Conservation (phyloP, 176 grass and related monocot species). For the Oryza longistaminata region DNA sequence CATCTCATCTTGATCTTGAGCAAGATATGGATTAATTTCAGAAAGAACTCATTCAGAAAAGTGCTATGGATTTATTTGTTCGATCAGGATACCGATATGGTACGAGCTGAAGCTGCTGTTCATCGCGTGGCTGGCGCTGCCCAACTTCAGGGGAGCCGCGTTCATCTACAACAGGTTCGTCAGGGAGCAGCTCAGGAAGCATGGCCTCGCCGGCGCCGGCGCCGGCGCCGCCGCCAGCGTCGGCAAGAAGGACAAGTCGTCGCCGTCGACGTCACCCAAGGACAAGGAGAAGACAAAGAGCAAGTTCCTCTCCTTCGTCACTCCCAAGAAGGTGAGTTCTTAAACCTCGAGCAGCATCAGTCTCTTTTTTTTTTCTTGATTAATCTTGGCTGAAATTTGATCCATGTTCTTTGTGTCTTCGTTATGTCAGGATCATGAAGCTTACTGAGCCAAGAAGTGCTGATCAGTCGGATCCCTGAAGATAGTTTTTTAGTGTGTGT, state of each 20-base stretch:
- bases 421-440: conserved; percentile 40
- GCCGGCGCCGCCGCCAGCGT: not conserved
- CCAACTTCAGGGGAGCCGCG: conserved; percentile 80
- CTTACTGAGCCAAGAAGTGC: not conserved
- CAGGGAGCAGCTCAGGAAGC: conserved; percentile 67
- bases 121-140: conserved; percentile 81
- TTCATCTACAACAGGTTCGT: conserved; percentile 89
- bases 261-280: conserved; percentile 45
- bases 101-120: conserved; percentile 83
- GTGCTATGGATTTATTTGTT: not conserved
- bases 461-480: not conserved
- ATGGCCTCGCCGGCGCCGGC: not conserved
- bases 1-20: not conserved
- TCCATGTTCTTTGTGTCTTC: not conserved
- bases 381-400: not conserved
- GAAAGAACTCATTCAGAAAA: not conserved
- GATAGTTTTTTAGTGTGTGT: conserved; percentile 4
- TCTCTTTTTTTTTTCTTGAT: not conserved
- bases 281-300: conserved; percentile 71
- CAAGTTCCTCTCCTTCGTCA: conserved; percentile 59
- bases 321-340: conserved; percentile 51
- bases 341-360: not conserved
- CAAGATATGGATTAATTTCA: not conserved
- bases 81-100: conserved; percentile 72
- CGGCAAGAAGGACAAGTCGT: conserved; percentile 30